Evolutionary conservation across 345 rosid species (phyloP), one percentile per base, ranked within the genome.

Genomic region (Acer yangbiense): DNA sequence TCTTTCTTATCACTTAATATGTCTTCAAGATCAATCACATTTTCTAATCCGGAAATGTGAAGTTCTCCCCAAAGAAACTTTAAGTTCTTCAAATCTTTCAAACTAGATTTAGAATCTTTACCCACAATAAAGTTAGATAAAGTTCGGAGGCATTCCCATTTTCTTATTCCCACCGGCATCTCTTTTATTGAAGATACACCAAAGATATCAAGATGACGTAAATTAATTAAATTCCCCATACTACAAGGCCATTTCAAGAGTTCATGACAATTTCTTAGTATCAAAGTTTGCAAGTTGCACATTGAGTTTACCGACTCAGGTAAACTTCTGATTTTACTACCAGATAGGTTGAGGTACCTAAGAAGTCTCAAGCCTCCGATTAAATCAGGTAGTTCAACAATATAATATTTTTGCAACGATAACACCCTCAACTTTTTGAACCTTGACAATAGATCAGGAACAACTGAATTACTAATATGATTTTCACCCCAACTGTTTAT

Each of bases 261-360:
- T 48, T 7, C 9, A 20, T 0, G 0, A 23, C 76, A 78, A 29
- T 64, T 14, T 18, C 4, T 71, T 60, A 78, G 41, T 11, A 50
- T 35, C 70, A 78, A 39, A 9, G 64, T 78, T 50, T 50, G 43
- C 6, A 78, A 35, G 66, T 14, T 25, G 18, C 25, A 78, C 27
- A 78, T 62, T 21, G 71, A 29, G 8, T 48, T 60, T 16, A 71
- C 10, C 2, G 76, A 78, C 17, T 71, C 76, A 11, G 76, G 76
- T 39, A 78, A 71, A 0, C 8, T 18, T 64, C 1, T 20, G 9
- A 78, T 32, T 1, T 44, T 7, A 29, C 39, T 77, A 32, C 50
- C 0, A 1, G 77, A 79, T 5, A 79, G 68, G 54, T 79, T 32
- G 18, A 73, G 69, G 58, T 73, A 66, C 13, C 69, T 58, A 0